phyloP scores from a whole-genome alignment of 306 rosid species.

The Sicyos edulis region DNA sequence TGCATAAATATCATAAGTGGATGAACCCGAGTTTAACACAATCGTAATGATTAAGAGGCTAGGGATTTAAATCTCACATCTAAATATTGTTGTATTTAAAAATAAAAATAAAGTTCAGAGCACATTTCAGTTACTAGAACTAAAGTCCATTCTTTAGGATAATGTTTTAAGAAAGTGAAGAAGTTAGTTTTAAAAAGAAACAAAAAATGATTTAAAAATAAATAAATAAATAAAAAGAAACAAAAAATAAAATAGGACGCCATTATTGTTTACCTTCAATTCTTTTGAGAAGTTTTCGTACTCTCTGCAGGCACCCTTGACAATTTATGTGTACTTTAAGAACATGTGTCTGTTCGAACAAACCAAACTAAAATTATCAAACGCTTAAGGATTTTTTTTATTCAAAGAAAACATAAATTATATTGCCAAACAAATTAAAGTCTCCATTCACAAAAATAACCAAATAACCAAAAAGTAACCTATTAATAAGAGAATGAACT shows the following conservation, averaged over 20 bases:
- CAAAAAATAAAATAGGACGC: neutral
- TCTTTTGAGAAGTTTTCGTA: conserved; percentile 37
- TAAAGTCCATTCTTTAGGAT: no score
- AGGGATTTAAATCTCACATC: no score
- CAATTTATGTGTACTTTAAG: conserved; percentile 56
- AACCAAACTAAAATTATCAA: neutral
- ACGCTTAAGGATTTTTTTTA: neutral
- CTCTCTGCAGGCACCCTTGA: conserved; percentile 48
- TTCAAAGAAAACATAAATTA: neutral
- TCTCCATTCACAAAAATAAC: neutral
- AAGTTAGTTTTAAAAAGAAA: no score
- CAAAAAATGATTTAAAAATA: no score
- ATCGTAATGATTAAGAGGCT: no score
- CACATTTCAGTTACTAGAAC: no score
- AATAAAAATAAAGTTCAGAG: no score
- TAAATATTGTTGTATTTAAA: no score
- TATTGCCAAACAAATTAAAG: neutral
- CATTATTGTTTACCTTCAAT: conserved; percentile 34
- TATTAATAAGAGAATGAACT: neutral
- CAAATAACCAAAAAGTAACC: neutral
- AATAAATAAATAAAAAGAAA: no score
- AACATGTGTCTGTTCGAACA: conserved; percentile 30
- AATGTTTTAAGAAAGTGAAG: no score
- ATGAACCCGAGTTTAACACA: no score
- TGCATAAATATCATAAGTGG: no score